Conservation (phyloP, 257 asterid genomes). For the Solanum chaucha region DNA sequence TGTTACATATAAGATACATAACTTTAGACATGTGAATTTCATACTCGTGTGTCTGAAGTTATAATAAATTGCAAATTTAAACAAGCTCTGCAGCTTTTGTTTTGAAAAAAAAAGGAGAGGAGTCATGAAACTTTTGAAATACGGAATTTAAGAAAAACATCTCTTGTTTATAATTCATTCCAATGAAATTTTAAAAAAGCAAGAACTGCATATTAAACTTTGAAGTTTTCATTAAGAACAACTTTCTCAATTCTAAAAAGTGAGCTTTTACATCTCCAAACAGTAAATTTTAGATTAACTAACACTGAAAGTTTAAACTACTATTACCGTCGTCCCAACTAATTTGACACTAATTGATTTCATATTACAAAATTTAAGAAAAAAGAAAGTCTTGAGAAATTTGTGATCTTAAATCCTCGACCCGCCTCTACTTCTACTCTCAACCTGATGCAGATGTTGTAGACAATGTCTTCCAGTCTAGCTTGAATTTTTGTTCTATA, state of each 20-base stretch:
- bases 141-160: not conserved
- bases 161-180: not conserved
- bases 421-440: not conserved
- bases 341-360: no score
- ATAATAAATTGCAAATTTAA: no score
- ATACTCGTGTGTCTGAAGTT: not conserved
- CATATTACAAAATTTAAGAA: not conserved
- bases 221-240: no score
- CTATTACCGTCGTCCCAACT: no score
- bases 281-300: no score
- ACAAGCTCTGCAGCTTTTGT: not conserved
- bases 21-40: no score
- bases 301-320: not conserved
- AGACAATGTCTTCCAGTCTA: not conserved
- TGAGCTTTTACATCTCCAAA: no score
- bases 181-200: no score
- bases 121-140: not conserved
- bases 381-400: not conserved
- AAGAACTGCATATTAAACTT: no score
- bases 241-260: no score
- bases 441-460: not conserved
- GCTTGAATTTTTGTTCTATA: not conserved
- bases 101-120: no score
- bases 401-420: not conserved
- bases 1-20: no score